phyloP scores from a whole-genome alignment of 1,139 yeast species.

The Pichia sp. region DNA sequence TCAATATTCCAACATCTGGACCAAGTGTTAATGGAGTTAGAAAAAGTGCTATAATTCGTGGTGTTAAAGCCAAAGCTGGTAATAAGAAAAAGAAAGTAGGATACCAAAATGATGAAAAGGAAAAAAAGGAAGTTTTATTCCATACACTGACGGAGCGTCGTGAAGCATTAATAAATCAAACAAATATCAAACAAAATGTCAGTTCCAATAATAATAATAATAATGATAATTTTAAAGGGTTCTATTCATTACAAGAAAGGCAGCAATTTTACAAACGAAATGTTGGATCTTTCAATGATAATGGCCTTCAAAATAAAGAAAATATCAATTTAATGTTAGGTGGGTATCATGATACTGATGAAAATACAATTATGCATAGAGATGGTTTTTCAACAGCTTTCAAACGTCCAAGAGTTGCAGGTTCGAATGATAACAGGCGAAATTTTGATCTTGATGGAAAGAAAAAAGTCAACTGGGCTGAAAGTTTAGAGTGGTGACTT shows the following conservation, averaged over 20 bases:
- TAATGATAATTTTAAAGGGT: conserved; percentile 9
- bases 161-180: neutral
- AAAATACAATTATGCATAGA: conserved; percentile 8
- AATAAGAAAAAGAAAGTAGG: conserved; percentile 1
- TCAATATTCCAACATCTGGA: conserved; percentile 59
- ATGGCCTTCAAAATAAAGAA: neutral
- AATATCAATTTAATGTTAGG: neutral
- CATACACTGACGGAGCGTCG: conserved; percentile 9
- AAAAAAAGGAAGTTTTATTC: neutral
- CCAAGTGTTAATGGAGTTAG: conserved; percentile 30
- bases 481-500: conserved; percentile 44
- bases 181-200: conserved; percentile 4
- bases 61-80: conserved; percentile 28
- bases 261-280: conserved; percentile 12
- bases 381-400: conserved; percentile 6
- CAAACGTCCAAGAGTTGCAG: conserved; percentile 7
- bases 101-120: neutral
- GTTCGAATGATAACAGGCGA: neutral
- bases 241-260: conserved; percentile 14
- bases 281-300: neutral
- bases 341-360: conserved; percentile 13
- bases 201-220: neutral
- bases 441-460: conserved; percentile 2
- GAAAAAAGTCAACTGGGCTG: conserved; percentile 46
- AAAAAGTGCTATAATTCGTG: conserved; percentile 55